A percentile compares a stretch with the other conserved stretches of the same genome.
Conservation (phyloP, 495 filamentous ascomycete genomes). For the Penicillium robsamsonii region DNA sequence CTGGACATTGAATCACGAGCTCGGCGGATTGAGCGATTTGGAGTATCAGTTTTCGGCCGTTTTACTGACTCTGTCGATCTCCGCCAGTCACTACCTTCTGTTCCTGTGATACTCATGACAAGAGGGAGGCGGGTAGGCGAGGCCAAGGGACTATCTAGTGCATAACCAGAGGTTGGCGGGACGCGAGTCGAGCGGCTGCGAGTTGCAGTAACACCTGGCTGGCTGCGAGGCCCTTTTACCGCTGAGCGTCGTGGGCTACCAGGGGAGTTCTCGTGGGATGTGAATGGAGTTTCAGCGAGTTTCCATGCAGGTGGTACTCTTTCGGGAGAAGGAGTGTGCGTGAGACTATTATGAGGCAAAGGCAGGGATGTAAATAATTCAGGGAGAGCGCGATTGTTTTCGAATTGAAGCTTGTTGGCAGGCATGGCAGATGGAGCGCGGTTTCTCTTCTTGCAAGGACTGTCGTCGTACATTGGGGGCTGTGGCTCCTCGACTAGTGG, state of each 20-base stretch:
- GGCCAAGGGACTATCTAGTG: constrained; percentile 12
- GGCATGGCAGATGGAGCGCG: constrained; percentile 16
- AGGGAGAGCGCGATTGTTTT: constrained; percentile 19
- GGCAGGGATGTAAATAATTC: constrained; percentile 32
- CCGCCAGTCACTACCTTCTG: constrained; percentile 27
- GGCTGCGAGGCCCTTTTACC: constrained; percentile 41
- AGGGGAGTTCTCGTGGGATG: constrained; percentile 25
- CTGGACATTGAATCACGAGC: constrained; percentile 13
- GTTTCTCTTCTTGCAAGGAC: constrained; percentile 28
- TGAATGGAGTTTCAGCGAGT: constrained; percentile 24
- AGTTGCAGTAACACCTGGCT: constrained; percentile 22
- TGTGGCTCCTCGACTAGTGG: constrained; percentile 26
- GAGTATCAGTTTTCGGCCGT: constrained; percentile 19
- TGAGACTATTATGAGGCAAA: constrained; percentile 19
- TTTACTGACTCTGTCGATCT: constrained; percentile 23
- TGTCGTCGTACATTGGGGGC: constrained; percentile 11
- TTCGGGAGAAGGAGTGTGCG: constrained; percentile 39
- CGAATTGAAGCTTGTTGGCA: constrained; percentile 8
- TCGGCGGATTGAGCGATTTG: constrained; percentile 5
- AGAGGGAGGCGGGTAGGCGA: constrained; percentile 16
- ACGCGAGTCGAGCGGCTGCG: constrained; percentile 25
- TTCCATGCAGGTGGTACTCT: constrained; percentile 31
- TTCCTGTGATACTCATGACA: constrained; percentile 22
- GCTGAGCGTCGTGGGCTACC: constrained; percentile 39
- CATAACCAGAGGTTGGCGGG: constrained; percentile 17